Conservation (phyloP, 495 filamentous ascomycete species). For the Halenospora varia region DNA sequence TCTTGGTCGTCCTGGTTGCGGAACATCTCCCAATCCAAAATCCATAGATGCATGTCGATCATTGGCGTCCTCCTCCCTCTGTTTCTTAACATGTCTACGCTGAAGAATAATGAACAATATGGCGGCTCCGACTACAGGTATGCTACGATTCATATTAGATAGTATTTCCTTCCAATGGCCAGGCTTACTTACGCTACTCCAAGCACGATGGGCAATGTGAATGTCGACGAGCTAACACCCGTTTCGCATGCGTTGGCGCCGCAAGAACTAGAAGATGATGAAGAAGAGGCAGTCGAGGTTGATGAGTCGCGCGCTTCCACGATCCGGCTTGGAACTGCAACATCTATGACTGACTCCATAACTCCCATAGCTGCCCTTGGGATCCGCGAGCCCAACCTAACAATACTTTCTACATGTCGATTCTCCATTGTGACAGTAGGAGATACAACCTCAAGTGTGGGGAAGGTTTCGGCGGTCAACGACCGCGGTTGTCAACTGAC, state of each 20-base stretch:
- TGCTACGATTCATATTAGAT: conserved; percentile 46
- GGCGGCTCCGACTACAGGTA: conserved; percentile 68
- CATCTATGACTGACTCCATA: conserved; percentile 17
- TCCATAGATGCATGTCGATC: conserved; percentile 92
- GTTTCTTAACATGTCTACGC: conserved; percentile 66
- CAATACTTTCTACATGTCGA: conserved; percentile 13
- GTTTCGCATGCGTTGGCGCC: conserved; percentile 41
- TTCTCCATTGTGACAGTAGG: conserved; percentile 12
- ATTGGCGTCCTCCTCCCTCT: conserved; percentile 72
- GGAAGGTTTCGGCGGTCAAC: background rate
- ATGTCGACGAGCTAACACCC: conserved; percentile 48
- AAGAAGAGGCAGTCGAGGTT: background rate
- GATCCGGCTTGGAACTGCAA: conserved; percentile 18
- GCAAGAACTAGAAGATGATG: conserved; percentile 1
- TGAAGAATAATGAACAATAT: conserved; percentile 72
- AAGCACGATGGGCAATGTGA: conserved; percentile 72
- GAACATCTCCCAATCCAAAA: conserved; percentile 69
- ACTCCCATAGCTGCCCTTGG: conserved; percentile 6
- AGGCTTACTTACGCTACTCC: conserved; percentile 70
- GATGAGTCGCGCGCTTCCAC: conserved; percentile 9
- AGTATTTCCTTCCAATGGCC: background rate
- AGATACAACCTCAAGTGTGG: too few relatives aligned
- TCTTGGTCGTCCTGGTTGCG: conserved; percentile 32
- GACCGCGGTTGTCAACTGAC: background rate
- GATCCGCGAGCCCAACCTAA: conserved; percentile 18